A percentile compares a stretch with the other conserved stretches of the same genome.
These are phyloP conservation scores for Physocladia obscura DNA, from an alignment of 192 early-diverging fungal species.

Conservation along the genomic window DNA sequence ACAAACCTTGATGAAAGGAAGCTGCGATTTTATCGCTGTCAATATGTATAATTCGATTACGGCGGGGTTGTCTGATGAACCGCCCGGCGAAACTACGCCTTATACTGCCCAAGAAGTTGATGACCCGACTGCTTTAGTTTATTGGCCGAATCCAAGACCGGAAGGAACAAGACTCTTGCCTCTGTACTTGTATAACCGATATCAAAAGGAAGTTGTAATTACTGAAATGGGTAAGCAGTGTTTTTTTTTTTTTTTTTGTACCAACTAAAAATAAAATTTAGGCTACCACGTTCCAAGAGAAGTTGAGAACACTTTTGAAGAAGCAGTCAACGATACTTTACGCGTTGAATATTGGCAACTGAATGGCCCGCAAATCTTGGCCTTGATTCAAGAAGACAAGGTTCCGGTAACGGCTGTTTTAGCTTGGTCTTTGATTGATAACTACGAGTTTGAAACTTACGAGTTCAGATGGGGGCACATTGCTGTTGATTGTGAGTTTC, in stretches of 20 bases:
- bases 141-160: conserved; percentile 22
- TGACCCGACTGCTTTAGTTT: conserved; percentile 3
- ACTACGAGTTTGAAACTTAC: conserved; percentile 35
- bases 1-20: conserved; percentile 36
- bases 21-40: conserved; percentile 46
- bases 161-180: background rate
- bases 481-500: conserved; percentile 25
- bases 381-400: conserved; percentile 22
- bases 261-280: background rate
- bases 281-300: conserved; percentile 19
- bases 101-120: conserved; percentile 20
- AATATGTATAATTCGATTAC: conserved; percentile 41
- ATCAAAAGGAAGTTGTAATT: conserved; percentile 11
- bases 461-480: conserved; percentile 29
- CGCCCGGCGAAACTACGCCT: background rate
- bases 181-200: conserved; percentile 8
- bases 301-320: conserved; percentile 1
- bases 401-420: conserved; percentile 24
- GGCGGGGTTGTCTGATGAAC: background rate
- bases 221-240: background rate
- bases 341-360: conserved; percentile 25
- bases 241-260: background rate
- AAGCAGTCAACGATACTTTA: conserved; percentile 18
- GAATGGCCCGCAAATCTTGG: background rate
- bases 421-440: conserved; percentile 35